These are phyloP conservation scores for Helianthus annuus DNA, from an alignment of 129 eudicot species.

Conservation along the genomic window DNA sequence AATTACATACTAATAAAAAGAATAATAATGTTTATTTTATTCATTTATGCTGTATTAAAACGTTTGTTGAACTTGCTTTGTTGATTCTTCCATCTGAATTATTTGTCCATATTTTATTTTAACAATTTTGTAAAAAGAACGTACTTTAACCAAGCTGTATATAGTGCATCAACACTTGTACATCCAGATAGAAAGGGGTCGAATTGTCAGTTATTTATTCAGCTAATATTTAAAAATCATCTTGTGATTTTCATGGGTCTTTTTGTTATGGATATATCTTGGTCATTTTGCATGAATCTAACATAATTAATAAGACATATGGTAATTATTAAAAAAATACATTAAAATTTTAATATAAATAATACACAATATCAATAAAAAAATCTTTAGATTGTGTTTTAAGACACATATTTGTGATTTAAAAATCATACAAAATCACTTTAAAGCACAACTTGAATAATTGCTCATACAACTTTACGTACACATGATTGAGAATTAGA, in stretches of 20 bases:
- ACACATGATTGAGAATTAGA: background rate
- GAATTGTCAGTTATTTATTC: background rate
- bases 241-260: constrained; percentile 28
- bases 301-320: constrained; percentile 13
- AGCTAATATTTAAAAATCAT: background rate
- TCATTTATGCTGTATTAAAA: background rate
- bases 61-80: constrained; percentile 22
- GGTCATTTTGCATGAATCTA: constrained; percentile 1
- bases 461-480: background rate
- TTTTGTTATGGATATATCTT: constrained; percentile 18
- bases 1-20: too few relatives aligned
- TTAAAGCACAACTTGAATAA: background rate
- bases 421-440: background rate
- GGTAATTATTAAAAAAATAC: constrained; percentile 14
- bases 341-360: background rate
- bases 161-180: constrained; percentile 19
- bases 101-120: constrained; percentile 12
- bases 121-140: background rate
- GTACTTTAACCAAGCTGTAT: constrained; percentile 18
- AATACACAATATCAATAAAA: background rate
- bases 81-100: constrained; percentile 24
- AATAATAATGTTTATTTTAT: background rate
- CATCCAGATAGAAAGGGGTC: constrained; percentile 37
- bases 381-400: background rate
- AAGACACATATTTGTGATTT: background rate